These are phyloP conservation scores for Phytopythium oedochilum DNA, from an alignment of 352 stramenopile genomes.

Conservation along the genomic window DNA sequence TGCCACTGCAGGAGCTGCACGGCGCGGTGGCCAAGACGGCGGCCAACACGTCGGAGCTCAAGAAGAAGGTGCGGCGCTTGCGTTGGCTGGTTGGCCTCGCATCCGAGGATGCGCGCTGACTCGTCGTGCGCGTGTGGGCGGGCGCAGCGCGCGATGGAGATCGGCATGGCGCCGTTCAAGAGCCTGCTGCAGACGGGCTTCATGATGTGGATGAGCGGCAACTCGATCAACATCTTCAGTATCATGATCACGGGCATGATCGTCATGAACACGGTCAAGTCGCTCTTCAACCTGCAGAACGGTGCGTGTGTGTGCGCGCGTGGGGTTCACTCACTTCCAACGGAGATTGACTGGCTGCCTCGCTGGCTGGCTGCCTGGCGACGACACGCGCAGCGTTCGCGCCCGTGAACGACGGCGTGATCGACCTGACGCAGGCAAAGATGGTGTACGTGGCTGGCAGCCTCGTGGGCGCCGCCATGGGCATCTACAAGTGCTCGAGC, in stretches of 20 bases:
- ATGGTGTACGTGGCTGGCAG: constrained; percentile 87
- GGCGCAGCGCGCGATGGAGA: constrained; percentile 85
- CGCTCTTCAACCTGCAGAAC: constrained; percentile 77
- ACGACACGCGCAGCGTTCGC: too few species aligned
- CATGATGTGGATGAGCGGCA: constrained; percentile 96
- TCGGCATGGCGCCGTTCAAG: constrained; percentile 88
- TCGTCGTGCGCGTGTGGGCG: constrained; percentile 6
- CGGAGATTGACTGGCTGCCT: too few species aligned
- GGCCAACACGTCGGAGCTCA: constrained; percentile 74
- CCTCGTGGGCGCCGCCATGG: constrained; percentile 81
- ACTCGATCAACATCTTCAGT: constrained; percentile 93
- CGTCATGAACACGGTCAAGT: constrained; percentile 90
- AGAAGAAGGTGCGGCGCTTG: constrained; percentile 66
- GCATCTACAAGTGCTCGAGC: constrained; percentile 90
- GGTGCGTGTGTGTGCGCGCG: constrained; percentile 16
- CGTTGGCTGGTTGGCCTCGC: background rate
- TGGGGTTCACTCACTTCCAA: background rate
- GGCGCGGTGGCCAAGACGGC: constrained; percentile 56
- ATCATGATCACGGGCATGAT: constrained; percentile 95
- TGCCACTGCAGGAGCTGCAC: constrained; percentile 29
- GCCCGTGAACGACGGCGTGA: constrained; percentile 62
- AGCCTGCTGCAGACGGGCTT: constrained; percentile 92
- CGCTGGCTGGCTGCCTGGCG: background rate
- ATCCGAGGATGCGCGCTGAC: background rate
- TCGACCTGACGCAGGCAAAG: constrained; percentile 87